phyloP scores from a whole-genome alignment of 495 filamentous ascomycete species.

The Lophium mytilinum region DNA sequence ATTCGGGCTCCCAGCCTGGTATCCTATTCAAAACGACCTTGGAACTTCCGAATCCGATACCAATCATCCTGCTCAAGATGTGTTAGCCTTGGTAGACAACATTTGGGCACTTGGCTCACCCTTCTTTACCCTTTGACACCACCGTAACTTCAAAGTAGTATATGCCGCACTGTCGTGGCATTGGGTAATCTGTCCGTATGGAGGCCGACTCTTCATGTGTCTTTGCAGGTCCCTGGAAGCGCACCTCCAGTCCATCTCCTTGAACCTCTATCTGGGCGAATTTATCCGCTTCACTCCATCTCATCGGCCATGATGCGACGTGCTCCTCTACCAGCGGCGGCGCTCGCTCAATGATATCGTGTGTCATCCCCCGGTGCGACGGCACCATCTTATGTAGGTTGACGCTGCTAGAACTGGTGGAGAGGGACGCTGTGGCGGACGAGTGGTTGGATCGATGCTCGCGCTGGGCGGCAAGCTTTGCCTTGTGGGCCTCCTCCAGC shows the following conservation, averaged over 20 bases:
- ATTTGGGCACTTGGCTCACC: conserved; percentile 48
- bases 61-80: conserved; percentile 53
- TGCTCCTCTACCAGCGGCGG: conserved; percentile 48
- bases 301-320: conserved; percentile 63
- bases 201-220: conserved; percentile 72
- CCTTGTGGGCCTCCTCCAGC: conserved; percentile 60
- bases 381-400: conserved; percentile 59
- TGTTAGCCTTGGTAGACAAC: conserved; percentile 13
- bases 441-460: conserved; percentile 32
- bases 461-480: conserved; percentile 47
- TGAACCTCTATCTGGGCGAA: conserved; percentile 63
- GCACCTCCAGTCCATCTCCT: conserved; percentile 68
- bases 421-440: conserved; percentile 43
- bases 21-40: conserved; percentile 71
- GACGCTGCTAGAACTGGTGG: conserved; percentile 54
- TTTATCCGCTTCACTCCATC: conserved; percentile 77
- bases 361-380: conserved; percentile 73
- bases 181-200: conserved; percentile 76
- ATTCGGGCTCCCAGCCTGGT: conserved; percentile 92
- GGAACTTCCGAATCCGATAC: conserved; percentile 74
- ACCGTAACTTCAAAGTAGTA: conserved; percentile 97
- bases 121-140: conserved; percentile 73
- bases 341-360: conserved; percentile 77
- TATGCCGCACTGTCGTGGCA: conserved; percentile 86
- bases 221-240: conserved; percentile 56